These are phyloP conservation scores for Lachancea sp. DNA, from an alignment of 805 yeast species.

Conservation along the genomic window DNA sequence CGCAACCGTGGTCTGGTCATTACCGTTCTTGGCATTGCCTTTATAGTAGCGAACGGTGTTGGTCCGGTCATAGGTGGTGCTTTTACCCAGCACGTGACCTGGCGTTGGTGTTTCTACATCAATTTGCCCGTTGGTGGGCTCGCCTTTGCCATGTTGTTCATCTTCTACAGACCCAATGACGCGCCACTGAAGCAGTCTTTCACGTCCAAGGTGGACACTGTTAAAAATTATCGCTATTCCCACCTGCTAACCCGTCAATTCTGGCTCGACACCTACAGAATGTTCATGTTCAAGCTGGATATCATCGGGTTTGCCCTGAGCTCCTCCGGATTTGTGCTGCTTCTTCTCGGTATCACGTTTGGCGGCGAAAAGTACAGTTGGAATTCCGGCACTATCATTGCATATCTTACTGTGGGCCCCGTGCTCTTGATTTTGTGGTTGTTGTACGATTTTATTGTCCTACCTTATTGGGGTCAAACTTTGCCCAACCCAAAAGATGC, in stretches of 20 bases:
- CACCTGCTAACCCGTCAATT: neutral
- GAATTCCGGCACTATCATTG: constrained; percentile 41
- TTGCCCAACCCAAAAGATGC: neutral
- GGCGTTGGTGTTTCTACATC: constrained; percentile 76
- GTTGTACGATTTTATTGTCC: constrained; percentile 37
- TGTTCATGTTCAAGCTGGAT: constrained; percentile 18
- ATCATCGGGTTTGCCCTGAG: constrained; percentile 19
- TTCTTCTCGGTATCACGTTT: constrained; percentile 20
- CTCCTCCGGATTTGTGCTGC: constrained; percentile 19
- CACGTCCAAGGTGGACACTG: neutral
- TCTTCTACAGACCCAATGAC: constrained; percentile 16
- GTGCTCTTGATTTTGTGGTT: constrained; percentile 38
- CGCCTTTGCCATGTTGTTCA: constrained; percentile 17
- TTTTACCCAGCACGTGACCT: constrained; percentile 47
- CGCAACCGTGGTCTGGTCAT: constrained; percentile 22
- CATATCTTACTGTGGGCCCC: constrained; percentile 40
- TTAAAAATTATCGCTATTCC: neutral
- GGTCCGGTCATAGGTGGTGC: constrained; percentile 72
- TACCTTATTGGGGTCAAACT: constrained; percentile 10
- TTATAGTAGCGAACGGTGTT: constrained; percentile 44
- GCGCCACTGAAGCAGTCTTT: constrained; percentile 13
- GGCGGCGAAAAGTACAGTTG: constrained; percentile 57
- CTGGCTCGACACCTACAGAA: neutral
- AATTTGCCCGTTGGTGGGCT: constrained; percentile 61
- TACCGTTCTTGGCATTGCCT: constrained; percentile 29